Evolutionary conservation across 2,329 filamentous ascomycete species (phyloP), one percentile per base, ranked within the genome.

Genomic region (Daldinia eschscholtzii): DNA sequence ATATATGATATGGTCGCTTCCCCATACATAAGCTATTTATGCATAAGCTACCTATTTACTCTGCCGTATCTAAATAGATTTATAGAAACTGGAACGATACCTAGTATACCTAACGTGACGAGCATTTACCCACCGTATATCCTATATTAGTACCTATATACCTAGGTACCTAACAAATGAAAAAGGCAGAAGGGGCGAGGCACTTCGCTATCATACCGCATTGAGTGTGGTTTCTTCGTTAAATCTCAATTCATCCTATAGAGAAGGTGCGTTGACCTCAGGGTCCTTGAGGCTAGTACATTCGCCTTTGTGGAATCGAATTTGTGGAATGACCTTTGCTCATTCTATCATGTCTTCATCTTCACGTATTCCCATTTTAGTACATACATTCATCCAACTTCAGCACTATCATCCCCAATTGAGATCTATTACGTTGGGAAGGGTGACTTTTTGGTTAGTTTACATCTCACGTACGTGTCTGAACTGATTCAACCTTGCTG

Each of bases 361-460:
- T 68, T 73, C 57, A 67, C 64, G 58, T 63, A 72, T 62, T 66
- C 68, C 67, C 70, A 70, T 69, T 58, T 72, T 71, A 70, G 18
- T 30, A 62, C 60, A 64, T 73, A 44, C 71, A 75, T 73, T 71
- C 64, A 68, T 73, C 71, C 52, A 70, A 58, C 68, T 72, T 72
- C 70, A 76, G 68, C 68, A 70, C 70, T 75, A 77, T 74, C 72
- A 74, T 67, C 64, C 65, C 63, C 68, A 72, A 65, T 50, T 67
- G 55, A 69, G 55, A 67, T 70, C 70, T 73, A 64, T 65, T 62
- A 69, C 65, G 67, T 71, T 59, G 65, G 68, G 65, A 71, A 70
- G 64, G 64, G 72, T 64, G 71, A 52, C 50, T 70, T 76, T 76
- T 77, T 76, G 75, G 74, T 74, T 77, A 74, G 66, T 39, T 64